Conservation (phyloP, 352 stramenopile species). For the Pythium apleroticum region DNA sequence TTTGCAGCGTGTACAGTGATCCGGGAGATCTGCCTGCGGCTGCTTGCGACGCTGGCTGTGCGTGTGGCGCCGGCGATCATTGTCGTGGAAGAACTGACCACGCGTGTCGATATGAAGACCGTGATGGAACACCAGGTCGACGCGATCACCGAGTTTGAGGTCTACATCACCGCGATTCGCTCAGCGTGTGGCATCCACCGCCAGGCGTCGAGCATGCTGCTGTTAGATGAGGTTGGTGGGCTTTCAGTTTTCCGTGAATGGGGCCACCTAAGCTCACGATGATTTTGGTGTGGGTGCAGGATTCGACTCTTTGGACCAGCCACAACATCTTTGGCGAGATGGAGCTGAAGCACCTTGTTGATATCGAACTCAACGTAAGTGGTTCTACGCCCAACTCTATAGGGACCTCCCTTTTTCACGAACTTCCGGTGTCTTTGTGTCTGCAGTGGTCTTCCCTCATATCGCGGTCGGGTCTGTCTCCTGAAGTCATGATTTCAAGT, state of each 20-base stretch:
- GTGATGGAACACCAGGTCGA: slow-evolving; percentile 29
- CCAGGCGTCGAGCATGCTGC: slow-evolving; percentile 21
- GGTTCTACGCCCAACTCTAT: neutral
- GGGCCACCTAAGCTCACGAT: neutral
- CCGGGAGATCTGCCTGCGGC: slow-evolving; percentile 42
- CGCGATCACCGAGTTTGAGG: slow-evolving; percentile 48
- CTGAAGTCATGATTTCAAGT: slow-evolving; percentile 30
- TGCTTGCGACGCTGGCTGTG: slow-evolving; percentile 54
- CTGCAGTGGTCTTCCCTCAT: slow-evolving; percentile 50
- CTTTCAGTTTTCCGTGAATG: neutral
- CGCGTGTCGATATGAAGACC: slow-evolving; percentile 4
- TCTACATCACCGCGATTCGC: slow-evolving; percentile 43
- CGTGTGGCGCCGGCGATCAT: slow-evolving; percentile 35
- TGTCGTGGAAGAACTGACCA: slow-evolving; percentile 34
- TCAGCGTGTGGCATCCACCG: slow-evolving; percentile 12
- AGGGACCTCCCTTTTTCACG: no score
- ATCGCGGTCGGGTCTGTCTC: slow-evolving; percentile 41
- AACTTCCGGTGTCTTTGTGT: no score
- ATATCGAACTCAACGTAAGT: slow-evolving; percentile 54
- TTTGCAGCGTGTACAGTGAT: slow-evolving; percentile 51
- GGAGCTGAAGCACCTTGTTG: slow-evolving; percentile 44
- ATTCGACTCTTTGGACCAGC: slow-evolving; percentile 13
- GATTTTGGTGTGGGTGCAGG: neutral
- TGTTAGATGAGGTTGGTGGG: slow-evolving; percentile 38
- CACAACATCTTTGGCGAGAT: slow-evolving; percentile 50